Evolutionary conservation across 208 protist species (phyloP), one percentile per base, ranked within the genome.

Genomic region (Leptomonas pyrrhocoris): DNA sequence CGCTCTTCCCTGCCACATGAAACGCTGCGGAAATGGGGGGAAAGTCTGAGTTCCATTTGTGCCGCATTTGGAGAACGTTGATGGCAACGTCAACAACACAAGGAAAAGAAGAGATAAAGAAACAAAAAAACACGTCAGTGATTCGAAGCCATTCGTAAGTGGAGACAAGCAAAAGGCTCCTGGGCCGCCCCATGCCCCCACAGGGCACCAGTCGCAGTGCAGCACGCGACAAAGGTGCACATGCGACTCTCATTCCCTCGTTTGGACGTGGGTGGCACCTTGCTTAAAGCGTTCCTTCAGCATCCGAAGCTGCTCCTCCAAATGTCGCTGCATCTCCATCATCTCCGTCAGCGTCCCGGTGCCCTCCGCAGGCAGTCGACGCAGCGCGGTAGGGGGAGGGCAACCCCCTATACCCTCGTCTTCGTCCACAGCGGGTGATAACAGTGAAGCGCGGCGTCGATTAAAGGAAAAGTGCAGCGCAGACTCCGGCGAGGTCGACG

Each of bases 241-340:
- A n/a, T 21, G 5, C 11, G 8, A 30, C 27, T 7, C 19, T 25
- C 25, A 63, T 0, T 25, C 1, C 11, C n/a, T 51, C 2, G 38
- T 13, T 12, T 56, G 48, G 19, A 12, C 34, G 21, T 57, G 27
- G 13, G 42, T 23, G 0, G 25, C 9, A 18, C 64, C 53, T n/a
- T 43, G 43, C 6, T 54, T 31, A n/a, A 77, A 77, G n/a, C 57
- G 62, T 45, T 64, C 63, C 30, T 69, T 77, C 31, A 71, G 21
- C 0, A 77, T 3, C 16, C 48, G 53, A 18, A 77, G 57, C 57
- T 56, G 56, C 31, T 71, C 64, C 42, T 70, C 64, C 9, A 77
- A 48, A 21, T 60, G 56, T 2, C 46, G 55, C 25, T 77, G 72
- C 55, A 71, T 70, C 46, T 61, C 25, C 30, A 65, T 54, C 56